A percentile compares a stretch with the other conserved stretches of the same genome.
phyloP scores from a whole-genome alignment of 2,329 filamentous ascomycete species.

The Arthrobotrys musiformis region DNA sequence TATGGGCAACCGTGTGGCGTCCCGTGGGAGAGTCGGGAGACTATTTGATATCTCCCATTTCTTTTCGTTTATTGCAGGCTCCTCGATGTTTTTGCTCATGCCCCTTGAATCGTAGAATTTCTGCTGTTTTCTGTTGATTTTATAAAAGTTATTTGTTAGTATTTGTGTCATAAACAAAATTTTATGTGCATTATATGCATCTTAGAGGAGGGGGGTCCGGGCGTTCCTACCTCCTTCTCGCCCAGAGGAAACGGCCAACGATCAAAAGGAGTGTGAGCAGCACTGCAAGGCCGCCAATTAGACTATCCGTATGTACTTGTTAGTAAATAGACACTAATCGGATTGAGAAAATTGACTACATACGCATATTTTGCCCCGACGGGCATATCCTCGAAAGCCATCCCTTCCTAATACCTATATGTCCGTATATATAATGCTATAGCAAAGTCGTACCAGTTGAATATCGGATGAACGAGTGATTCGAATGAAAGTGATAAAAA shows the following conservation, averaged over 20 bases:
- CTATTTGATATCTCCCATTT: conserved; percentile 1
- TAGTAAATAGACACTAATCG: neutral
- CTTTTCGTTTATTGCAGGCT: conserved; percentile 1
- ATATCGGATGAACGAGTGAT: neutral
- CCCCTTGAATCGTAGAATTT: neutral
- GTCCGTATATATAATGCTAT: neutral
- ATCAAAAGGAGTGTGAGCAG: conserved; percentile 25
- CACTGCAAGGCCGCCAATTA: conserved; percentile 28
- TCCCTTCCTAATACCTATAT: neutral
- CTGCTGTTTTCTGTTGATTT: neutral
- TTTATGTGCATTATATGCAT: neutral
- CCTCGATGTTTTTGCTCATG: conserved; percentile 31
- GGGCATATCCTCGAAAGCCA: conserved; percentile 31
- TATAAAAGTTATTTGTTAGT: neutral
- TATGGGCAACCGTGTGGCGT: conserved; percentile 15
- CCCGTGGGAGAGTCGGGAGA: neutral
- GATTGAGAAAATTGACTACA: neutral
- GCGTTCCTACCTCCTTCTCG: conserved; percentile 31
- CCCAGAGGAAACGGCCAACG: conserved; percentile 33
- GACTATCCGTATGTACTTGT: conserved; percentile 15
- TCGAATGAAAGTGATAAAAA: neutral
- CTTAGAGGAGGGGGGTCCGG: neutral
- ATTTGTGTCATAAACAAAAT: too few species aligned
- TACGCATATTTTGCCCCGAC: conserved; percentile 47
- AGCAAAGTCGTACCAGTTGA: neutral